These are phyloP conservation scores for Cucurbita maxima DNA, from an alignment of 306 rosid genomes.

Conservation along the genomic window DNA sequence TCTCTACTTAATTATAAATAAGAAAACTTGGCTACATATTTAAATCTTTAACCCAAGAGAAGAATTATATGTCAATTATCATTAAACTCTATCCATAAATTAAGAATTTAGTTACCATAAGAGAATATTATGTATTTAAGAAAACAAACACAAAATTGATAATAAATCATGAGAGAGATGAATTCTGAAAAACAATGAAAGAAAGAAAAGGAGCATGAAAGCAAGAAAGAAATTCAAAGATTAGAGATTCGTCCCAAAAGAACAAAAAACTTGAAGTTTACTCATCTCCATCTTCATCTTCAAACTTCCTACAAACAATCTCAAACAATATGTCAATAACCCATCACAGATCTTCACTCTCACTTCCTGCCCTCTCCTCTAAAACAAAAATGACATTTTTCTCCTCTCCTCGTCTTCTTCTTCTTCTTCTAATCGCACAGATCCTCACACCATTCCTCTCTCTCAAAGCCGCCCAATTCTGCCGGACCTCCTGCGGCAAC, in stretches of 20 bases:
- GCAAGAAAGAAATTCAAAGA: neutral
- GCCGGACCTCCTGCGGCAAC: slow-evolving; percentile 63
- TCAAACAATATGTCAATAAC: neutral
- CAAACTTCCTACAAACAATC: neutral
- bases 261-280: neutral
- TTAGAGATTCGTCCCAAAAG: neutral
- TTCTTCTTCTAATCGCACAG: slow-evolving; percentile 8
- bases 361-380: neutral
- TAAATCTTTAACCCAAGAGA: no score
- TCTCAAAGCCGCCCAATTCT: slow-evolving; percentile 10
- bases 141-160: no score
- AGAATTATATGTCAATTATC: no score
- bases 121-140: no score
- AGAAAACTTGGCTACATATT: no score
- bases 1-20: no score
- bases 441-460: slow-evolving; percentile 15
- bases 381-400: neutral
- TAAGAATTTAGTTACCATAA: no score
- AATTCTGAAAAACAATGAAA: neutral
- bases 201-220: neutral
- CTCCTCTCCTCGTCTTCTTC: neutral
- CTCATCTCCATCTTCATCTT: neutral
- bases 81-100: no score
- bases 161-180: no score
- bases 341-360: neutral